phyloP scores from a whole-genome alignment of 179 eudicot species.

The Sideroxylon spinosum region DNA sequence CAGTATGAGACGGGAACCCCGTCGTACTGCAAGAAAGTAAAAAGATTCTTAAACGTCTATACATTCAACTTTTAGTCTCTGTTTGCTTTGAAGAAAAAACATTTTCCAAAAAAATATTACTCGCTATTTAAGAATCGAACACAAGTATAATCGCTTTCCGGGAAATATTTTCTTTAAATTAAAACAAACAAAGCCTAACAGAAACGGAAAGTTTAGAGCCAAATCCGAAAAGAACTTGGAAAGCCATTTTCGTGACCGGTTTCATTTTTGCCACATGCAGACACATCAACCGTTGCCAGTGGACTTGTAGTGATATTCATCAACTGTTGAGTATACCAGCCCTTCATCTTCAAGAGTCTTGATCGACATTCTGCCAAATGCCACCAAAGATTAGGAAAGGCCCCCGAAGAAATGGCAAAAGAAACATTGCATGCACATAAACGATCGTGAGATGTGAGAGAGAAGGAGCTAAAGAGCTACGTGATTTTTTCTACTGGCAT shows the following conservation, averaged over 20 bases:
- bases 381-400: neutral
- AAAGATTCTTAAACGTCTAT: too few relatives aligned
- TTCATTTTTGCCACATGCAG: neutral
- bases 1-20: too few relatives aligned
- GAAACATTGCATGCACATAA: neutral
- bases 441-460: neutral
- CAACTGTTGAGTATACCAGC: slow-evolving; percentile 58
- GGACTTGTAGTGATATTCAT: slow-evolving; percentile 62
- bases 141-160: too few relatives aligned
- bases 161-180: too few relatives aligned
- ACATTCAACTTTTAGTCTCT: too few relatives aligned
- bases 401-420: too few relatives aligned
- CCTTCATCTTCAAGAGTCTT: slow-evolving; percentile 54
- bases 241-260: slow-evolving; percentile 1
- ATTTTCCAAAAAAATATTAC: too few relatives aligned
- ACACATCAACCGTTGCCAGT: slow-evolving; percentile 35
- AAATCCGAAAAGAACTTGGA: neutral
- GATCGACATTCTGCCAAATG: slow-evolving; percentile 40
- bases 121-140: too few relatives aligned
- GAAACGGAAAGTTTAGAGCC: neutral
- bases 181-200: too few relatives aligned
- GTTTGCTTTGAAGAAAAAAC: too few relatives aligned
- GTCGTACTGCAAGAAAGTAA: too few relatives aligned
- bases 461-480: slow-evolving; percentile 32
- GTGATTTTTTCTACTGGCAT: slow-evolving; percentile 48